Conservation (phyloP, 2,329 filamentous ascomycete genomes). For the Emmonsiellopsis sp. region DNA sequence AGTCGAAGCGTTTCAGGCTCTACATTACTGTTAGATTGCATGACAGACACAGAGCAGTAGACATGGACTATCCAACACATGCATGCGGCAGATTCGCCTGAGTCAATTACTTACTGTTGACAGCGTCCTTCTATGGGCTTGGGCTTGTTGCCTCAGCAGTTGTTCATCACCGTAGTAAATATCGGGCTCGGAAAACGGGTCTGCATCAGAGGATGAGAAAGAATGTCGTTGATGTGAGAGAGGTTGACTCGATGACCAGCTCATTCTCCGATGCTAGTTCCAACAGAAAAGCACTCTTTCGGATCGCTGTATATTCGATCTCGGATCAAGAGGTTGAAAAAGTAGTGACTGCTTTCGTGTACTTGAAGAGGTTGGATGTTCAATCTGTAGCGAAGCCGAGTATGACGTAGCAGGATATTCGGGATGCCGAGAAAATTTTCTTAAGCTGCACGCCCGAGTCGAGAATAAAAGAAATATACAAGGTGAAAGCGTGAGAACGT, state of each 20-base stretch:
- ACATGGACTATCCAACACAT: not conserved
- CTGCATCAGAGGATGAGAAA: constrained; percentile 30
- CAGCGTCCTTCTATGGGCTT: constrained; percentile 1
- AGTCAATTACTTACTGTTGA: constrained; percentile 1
- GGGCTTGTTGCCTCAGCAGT: constrained; percentile 1
- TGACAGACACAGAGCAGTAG: not conserved
- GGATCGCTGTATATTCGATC: too few relatives aligned
- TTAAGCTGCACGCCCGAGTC: too few relatives aligned
- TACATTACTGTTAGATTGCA: constrained; percentile 8
- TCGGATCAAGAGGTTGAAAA: too few relatives aligned
- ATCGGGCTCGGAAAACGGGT: constrained; percentile 50
- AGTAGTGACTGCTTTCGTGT: too few relatives aligned
- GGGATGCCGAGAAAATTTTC: too few relatives aligned
- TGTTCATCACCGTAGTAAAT: constrained; percentile 51
- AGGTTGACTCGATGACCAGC: constrained; percentile 24
- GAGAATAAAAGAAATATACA: too few relatives aligned
- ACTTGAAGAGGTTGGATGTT: too few relatives aligned
- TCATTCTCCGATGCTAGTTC: constrained; percentile 21
- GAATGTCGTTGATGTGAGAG: not conserved
- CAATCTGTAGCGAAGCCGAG: too few relatives aligned
- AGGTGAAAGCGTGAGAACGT: too few relatives aligned
- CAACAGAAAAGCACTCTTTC: not conserved
- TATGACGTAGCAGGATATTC: too few relatives aligned
- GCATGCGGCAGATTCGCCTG: not conserved
- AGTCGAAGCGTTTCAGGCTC: constrained; percentile 29